These are phyloP conservation scores for Coemansia asiatica DNA, from an alignment of 192 early-diverging fungal species.

Conservation along the genomic window DNA sequence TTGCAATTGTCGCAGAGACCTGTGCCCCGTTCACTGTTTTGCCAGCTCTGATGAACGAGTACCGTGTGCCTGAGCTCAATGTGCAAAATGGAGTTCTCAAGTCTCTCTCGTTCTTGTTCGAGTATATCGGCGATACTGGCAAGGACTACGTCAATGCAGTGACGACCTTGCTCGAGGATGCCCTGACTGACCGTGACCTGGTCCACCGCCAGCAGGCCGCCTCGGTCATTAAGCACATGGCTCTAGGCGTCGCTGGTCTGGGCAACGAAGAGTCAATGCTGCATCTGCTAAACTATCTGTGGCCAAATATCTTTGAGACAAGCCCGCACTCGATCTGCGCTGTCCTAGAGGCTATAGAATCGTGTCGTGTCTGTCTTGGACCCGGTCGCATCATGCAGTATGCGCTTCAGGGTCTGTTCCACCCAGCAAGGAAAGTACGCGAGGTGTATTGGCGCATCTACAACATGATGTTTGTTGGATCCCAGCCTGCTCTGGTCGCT, in stretches of 20 bases:
- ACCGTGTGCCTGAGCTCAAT: slow-evolving; percentile 97
- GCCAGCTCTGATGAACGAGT: slow-evolving; percentile 98
- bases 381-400: slow-evolving; percentile 83
- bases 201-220: slow-evolving; percentile 98
- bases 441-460: slow-evolving; percentile 99
- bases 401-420: slow-evolving; percentile 92
- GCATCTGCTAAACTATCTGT: slow-evolving; percentile 93
- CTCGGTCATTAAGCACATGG: slow-evolving; percentile 92
- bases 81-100: slow-evolving; percentile 99
- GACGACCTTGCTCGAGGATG: slow-evolving; percentile 92
- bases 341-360: slow-evolving; percentile 96
- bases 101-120: slow-evolving; percentile 92
- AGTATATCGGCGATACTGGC: slow-evolving; percentile 98
- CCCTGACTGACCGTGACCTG: slow-evolving; percentile 94
- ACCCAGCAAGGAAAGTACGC: slow-evolving; percentile 90
- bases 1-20: slow-evolving; percentile 96
- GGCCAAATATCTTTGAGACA: slow-evolving; percentile 99
- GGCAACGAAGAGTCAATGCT: slow-evolving; percentile 91
- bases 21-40: slow-evolving; percentile 97
- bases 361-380: slow-evolving; percentile 85
- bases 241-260: slow-evolving; percentile 88
- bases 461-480: slow-evolving; percentile 90
- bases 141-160: slow-evolving; percentile 98
- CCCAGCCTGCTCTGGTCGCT: slow-evolving; percentile 88
- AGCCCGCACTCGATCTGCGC: slow-evolving; percentile 97